phyloP scores from a whole-genome alignment of 2,329 filamentous ascomycete genomes.

The Aspergillus pseudoglaucus region DNA sequence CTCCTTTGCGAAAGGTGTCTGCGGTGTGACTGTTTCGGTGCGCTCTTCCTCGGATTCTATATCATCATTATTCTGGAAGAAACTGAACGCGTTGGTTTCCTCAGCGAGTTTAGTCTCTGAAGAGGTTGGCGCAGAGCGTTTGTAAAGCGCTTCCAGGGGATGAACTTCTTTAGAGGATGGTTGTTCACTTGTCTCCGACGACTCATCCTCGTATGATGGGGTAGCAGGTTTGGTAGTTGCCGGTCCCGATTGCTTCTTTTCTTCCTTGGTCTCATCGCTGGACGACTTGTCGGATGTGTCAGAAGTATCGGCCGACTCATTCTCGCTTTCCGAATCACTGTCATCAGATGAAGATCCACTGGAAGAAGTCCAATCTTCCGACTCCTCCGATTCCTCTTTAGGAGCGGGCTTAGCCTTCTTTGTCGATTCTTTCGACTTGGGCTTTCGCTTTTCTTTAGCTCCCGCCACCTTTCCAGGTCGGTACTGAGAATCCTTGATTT shows the following conservation, averaged over 20 bases:
- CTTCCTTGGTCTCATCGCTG: slow-evolving; percentile 16
- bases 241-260: slow-evolving; percentile 5
- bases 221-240: slow-evolving; percentile 8
- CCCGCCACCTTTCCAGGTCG: slow-evolving; percentile 25
- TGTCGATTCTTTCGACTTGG: slow-evolving; percentile 6
- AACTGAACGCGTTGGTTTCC: slow-evolving; percentile 63
- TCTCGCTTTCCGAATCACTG: slow-evolving; percentile 19
- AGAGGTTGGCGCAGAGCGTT: slow-evolving; percentile 51
- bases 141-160: slow-evolving; percentile 88
- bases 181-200: slow-evolving; percentile 6
- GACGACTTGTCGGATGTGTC: slow-evolving; percentile 23
- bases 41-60: slow-evolving; percentile 45
- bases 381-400: slow-evolving; percentile 15
- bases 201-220: slow-evolving; percentile 9
- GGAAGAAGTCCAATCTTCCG: slow-evolving; percentile 32
- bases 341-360: slow-evolving; percentile 28
- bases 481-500: slow-evolving; percentile 23
- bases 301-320: slow-evolving; percentile 18
- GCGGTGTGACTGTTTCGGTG: slow-evolving; percentile 47
- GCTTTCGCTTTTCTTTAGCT: slow-evolving; percentile 22
- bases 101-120: slow-evolving; percentile 29
- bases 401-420: slow-evolving; percentile 10
- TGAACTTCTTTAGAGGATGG: slow-evolving; percentile 57
- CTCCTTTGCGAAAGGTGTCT: slow-evolving; percentile 75
- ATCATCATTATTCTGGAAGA: slow-evolving; percentile 61